Evolutionary conservation across 345 rosid species (phyloP), one percentile per base, ranked within the genome.

Genomic region (Salix brachista): DNA sequence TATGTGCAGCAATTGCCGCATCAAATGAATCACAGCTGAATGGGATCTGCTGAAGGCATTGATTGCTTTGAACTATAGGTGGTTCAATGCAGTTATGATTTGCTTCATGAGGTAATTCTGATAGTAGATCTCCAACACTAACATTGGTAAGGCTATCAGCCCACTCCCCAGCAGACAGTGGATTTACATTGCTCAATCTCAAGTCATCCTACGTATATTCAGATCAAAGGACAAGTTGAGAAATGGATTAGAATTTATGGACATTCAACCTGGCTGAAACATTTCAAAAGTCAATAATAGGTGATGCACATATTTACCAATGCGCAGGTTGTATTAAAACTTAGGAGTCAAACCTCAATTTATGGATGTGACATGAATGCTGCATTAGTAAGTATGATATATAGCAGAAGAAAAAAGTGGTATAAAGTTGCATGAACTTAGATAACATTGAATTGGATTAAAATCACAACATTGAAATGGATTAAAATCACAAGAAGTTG

Each of bases 1-100:
- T 81, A 86, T 96, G 98, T 75, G 97, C 99, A 82, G 99, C 98
- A 78, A 96, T 91, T 70, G 93, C 99, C 74, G 98, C 99, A 85
- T 96, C 99, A 66, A 96, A 96, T 69, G 99, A 96, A 84, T 96
- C 98, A 21, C 96, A 94, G 85, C 90, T 90, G 80, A 91, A 90
- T 23, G 97, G 73, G 65, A 85, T 80, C 76, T 88, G 93, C 71
- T 87, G 90, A 69, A 84, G 87, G 84, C 82, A 85, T 44, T 85
- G 89, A 78, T 84, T 84, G 68, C 82, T 85, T 73, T 83, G 90
- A 32, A 81, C 28, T 50, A 74, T 77, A n/a, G 87, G 81, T 61
- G 80, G 73, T 72, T 87, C 89, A 65, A 26, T 83, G 77, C 84
- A 75, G 72, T 87, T 74, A 13, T 52, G 79, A 77, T 84, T 85